phyloP scores from a whole-genome alignment of 2,329 filamentous ascomycete genomes.

The Ophiocordyceps australis region DNA sequence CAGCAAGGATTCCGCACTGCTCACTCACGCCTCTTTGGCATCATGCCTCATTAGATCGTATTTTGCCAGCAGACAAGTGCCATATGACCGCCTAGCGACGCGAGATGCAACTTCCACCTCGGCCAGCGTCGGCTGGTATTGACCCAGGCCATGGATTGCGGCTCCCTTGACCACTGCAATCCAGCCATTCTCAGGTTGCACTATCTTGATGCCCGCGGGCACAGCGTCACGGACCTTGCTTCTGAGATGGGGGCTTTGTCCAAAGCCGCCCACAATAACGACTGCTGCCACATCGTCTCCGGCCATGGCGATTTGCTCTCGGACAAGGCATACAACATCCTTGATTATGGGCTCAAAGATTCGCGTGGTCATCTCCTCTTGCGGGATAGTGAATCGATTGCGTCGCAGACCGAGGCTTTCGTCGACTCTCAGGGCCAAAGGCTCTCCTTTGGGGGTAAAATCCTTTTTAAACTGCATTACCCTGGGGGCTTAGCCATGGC shows the following conservation, averaged over 20 bases:
- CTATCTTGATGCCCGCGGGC: slow-evolving; percentile 16
- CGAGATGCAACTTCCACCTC: slow-evolving; percentile 14
- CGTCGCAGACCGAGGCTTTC: slow-evolving; percentile 13
- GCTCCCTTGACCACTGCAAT: slow-evolving; percentile 31
- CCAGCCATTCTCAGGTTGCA: slow-evolving; percentile 31
- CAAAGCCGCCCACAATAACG: slow-evolving; percentile 29
- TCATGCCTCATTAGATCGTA: slow-evolving; percentile 18
- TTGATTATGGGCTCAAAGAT: slow-evolving; percentile 22
- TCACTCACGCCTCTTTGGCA: slow-evolving; percentile 15
- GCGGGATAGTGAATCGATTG: slow-evolving; percentile 13
- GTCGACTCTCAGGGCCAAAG: slow-evolving; percentile 16
- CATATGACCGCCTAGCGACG: slow-evolving; percentile 17
- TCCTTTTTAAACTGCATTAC: slow-evolving; percentile 19
- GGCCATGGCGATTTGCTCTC: slow-evolving; percentile 19
- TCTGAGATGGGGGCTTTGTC: slow-evolving; percentile 24
- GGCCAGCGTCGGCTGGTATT: slow-evolving; percentile 10
- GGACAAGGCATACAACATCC: slow-evolving; percentile 21
- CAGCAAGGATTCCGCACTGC: too few species aligned
- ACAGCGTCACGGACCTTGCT: slow-evolving; percentile 18
- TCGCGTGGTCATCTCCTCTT: slow-evolving; percentile 47
- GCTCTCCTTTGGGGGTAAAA: slow-evolving; percentile 16
- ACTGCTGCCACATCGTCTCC: slow-evolving; percentile 17
- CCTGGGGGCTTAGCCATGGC: too few species aligned
- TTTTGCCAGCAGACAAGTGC: slow-evolving; percentile 15
- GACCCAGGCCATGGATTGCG: slow-evolving; percentile 20